Evolutionary conservation across 345 rosid genomes (phyloP), one percentile per base, ranked within the genome.

Genomic region (Linum trigynum): DNA sequence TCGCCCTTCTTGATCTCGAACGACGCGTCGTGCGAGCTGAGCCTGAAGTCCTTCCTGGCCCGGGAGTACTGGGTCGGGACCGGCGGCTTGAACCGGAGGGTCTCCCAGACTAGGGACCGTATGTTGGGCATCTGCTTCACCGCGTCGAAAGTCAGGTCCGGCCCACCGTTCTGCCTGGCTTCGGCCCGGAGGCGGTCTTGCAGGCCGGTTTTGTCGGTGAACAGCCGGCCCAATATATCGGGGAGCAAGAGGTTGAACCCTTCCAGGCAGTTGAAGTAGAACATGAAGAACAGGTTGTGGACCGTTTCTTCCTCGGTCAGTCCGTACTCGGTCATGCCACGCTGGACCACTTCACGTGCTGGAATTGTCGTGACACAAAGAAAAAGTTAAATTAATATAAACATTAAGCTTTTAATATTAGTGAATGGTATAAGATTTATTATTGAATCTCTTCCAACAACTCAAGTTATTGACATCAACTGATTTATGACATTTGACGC

Each of bases 201-300:
- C 14, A 92, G 67, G 38, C 89, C 95, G 11, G 85, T 45, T 17
- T 71, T 59, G 60, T 87, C 95, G 36, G 73, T 76, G 0, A 69
- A 73, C 36, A 92, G 71, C 40, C 5, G 10, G 3, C 12, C 65
- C 12, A 92, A 7, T 3, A 89, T 57, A 2, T 55, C 17, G 0
- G 91, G 91, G 57, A 89, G 62, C 15, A 92, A 85, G 37, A 86
- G 9, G 5, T 90, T 78, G 77, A 92, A 92, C 38, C 98, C 98
- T 57, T 96, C 96, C 32, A 62, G 89, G 2, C 96, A 85, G 50
- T 92, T 92, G 72, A 92, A 92, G 3, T 95, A 90, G 5, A 92
- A 69, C 2, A 75, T 38, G 66, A 89, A 92, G 50, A 92, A 72
- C 8, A 89, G 43, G 74, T 92, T 89, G 51, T 92, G 89, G 39